These are phyloP conservation scores for Postia placenta DNA, from an alignment of 768 basidiomycete species.

Conservation along the genomic window DNA sequence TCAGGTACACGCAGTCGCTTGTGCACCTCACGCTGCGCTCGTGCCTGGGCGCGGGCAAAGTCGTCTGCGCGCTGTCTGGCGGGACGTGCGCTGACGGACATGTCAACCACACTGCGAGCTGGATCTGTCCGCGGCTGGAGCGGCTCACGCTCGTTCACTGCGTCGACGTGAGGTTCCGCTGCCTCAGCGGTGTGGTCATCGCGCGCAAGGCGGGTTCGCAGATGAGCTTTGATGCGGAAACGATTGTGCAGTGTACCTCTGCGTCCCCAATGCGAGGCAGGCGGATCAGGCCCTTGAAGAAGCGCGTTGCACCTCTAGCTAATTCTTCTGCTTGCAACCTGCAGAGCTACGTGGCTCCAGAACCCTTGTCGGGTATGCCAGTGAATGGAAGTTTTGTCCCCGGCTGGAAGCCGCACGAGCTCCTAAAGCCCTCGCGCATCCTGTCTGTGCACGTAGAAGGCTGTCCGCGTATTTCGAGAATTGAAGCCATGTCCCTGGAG, in stretches of 20 bases:
- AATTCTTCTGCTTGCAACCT: neutral
- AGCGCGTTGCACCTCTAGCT: neutral
- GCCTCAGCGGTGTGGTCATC: conserved; percentile 4
- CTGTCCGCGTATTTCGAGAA: neutral
- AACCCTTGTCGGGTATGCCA: neutral
- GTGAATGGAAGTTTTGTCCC: conserved; percentile 8
- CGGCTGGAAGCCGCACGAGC: conserved; percentile 6
- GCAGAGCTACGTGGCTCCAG: too few species aligned
- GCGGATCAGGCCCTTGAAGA: conserved; percentile 1
- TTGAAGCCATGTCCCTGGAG: conserved; percentile 1
- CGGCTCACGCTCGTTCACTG: neutral
- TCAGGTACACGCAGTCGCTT: conserved; percentile 48
- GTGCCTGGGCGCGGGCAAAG: conserved; percentile 35
- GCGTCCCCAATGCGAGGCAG: neutral
- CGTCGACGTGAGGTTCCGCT: conserved; percentile 6
- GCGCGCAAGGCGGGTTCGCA: neutral
- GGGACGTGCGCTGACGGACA: conserved; percentile 23
- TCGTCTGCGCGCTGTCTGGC: conserved; percentile 38
- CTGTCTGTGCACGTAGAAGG: neutral
- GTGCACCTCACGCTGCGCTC: conserved; percentile 40
- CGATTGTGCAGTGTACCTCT: neutral
- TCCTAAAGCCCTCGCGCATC: neutral
- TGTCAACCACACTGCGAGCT: neutral
- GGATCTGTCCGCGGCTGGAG: conserved; percentile 10
- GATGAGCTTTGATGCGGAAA: too few species aligned